phyloP scores from a whole-genome alignment of 805 yeast genomes.

The Yamadazyma akitaensis region DNA sequence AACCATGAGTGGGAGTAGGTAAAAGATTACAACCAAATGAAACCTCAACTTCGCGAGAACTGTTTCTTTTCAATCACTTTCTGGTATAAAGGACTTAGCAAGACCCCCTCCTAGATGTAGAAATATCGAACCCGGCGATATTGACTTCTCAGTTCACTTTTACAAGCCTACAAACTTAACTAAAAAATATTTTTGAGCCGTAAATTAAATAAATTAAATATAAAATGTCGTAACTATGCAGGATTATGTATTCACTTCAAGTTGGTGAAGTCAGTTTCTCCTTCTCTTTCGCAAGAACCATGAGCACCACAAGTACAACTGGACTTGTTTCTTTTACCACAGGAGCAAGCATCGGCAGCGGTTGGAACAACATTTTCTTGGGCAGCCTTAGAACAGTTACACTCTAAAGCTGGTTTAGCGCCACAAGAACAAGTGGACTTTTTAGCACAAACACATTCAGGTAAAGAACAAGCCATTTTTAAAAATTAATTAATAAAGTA shows the following conservation, averaged over 20 bases:
- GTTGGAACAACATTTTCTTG: slow-evolving; percentile 47
- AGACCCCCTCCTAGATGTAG: too few relatives aligned
- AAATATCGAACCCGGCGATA: too few relatives aligned
- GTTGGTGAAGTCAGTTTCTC: slow-evolving; percentile 59
- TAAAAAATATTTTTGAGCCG: background rate
- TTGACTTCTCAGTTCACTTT: too few relatives aligned
- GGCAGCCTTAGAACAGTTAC: slow-evolving; percentile 52
- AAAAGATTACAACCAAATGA: too few relatives aligned
- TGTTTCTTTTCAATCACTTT: too few relatives aligned
- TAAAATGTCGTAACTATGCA: slow-evolving; percentile 3
- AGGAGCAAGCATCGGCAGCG: slow-evolving; percentile 49
- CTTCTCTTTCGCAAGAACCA: slow-evolving; percentile 44
- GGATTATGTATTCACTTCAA: slow-evolving; percentile 15
- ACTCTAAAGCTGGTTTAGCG: slow-evolving; percentile 54
- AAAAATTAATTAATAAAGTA: background rate
- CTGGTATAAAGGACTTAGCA: too few relatives aligned
- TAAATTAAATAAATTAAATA: background rate
- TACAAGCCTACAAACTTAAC: background rate
- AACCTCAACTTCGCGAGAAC: too few relatives aligned
- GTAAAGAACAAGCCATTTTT: slow-evolving; percentile 34
- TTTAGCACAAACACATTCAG: slow-evolving; percentile 55
- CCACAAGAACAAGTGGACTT: slow-evolving; percentile 66
- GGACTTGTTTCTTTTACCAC: slow-evolving; percentile 54
- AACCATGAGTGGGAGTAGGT: too few relatives aligned
- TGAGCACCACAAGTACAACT: slow-evolving; percentile 55